Conservation (phyloP, 2,329 filamentous ascomycete species). For the Fusarium miscanthi region DNA sequence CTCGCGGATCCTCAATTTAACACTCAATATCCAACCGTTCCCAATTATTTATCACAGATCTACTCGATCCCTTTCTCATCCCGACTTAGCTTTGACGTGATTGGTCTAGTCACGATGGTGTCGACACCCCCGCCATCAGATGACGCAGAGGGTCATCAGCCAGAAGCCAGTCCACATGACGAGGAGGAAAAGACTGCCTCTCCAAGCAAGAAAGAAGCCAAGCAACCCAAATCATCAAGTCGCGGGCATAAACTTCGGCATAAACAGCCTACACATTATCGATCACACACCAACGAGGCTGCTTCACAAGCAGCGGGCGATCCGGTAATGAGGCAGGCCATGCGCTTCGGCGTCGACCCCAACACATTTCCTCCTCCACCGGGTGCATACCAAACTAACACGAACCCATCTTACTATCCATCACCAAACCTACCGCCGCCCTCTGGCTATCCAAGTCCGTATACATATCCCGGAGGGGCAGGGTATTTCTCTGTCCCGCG, state of each 20-base stretch:
- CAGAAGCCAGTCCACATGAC: background rate
- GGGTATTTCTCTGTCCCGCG: background rate
- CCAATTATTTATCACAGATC: background rate
- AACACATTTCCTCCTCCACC: background rate
- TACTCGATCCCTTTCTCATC: background rate
- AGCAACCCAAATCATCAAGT: background rate
- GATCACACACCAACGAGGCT: background rate
- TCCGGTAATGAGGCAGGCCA: background rate
- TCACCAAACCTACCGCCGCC: background rate
- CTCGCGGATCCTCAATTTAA: background rate
- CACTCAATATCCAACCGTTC: background rate
- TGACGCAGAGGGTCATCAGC: background rate
- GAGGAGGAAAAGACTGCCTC: background rate
- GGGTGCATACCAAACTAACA: background rate
- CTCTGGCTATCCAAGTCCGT: background rate
- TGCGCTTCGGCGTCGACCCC: background rate
- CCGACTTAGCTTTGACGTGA: background rate
- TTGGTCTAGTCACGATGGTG: background rate
- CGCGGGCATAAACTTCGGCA: background rate
- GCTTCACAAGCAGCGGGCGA: background rate
- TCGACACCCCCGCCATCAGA: constrained; percentile 13
- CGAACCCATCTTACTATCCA: background rate
- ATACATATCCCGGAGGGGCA: background rate
- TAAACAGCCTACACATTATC: background rate
- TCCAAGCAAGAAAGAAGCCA: background rate